phyloP scores from a whole-genome alignment of 2,329 filamentous ascomycete species.

The Aureobasidium sp. region DNA sequence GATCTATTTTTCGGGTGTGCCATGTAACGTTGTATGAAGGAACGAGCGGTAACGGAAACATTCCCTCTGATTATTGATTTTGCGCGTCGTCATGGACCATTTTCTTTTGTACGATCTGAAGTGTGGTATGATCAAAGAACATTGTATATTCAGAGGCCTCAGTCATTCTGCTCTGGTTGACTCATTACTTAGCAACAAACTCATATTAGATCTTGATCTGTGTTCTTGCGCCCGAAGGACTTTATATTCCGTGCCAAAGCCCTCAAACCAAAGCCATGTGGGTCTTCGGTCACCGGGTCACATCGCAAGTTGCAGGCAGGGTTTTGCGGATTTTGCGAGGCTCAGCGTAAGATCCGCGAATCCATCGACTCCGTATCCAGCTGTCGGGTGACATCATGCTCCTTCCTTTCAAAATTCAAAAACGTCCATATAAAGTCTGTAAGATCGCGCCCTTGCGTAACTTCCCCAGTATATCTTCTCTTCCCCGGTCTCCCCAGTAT shows the following conservation, averaged over 20 bases:
- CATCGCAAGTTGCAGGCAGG: neutral
- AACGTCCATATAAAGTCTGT: neutral
- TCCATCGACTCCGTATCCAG: neutral
- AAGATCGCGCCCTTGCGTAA: neutral
- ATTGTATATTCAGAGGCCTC: neutral
- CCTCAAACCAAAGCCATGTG: neutral
- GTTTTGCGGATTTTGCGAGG: neutral
- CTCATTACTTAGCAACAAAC: neutral
- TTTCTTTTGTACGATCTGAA: neutral
- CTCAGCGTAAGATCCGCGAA: neutral
- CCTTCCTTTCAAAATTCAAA: neutral
- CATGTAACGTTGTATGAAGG: conserved; percentile 1
- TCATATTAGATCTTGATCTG: neutral
- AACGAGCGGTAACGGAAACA: conserved; percentile 2
- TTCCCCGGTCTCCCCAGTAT: neutral
- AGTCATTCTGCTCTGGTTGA: no score
- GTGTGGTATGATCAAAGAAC: neutral
- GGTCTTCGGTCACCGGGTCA: neutral
- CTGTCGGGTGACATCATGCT: conserved; percentile 5
- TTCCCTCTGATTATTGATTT: neutral
- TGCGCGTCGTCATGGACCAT: neutral
- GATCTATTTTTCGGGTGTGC: neutral
- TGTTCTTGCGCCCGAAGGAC: neutral
- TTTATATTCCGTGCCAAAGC: neutral
- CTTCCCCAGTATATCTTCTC: neutral